Conservation (phyloP, 805 yeast genomes). For the Yueomyces sp. region DNA sequence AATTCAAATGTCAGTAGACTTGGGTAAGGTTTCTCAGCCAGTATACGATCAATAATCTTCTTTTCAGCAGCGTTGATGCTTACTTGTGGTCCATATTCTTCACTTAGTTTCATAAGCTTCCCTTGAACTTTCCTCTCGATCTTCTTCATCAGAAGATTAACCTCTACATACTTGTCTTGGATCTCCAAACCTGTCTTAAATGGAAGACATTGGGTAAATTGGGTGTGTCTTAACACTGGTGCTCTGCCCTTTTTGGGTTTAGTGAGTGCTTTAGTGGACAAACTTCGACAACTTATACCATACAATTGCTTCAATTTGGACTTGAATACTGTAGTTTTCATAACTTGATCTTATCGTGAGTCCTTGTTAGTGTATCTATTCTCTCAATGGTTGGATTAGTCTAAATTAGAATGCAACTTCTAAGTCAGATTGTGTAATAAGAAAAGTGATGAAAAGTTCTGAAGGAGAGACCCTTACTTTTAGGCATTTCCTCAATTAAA, state of each 20-base stretch:
- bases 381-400: too few species aligned
- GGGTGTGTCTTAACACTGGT: slow-evolving; percentile 29
- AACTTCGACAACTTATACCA: too few species aligned
- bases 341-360: too few species aligned
- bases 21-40: slow-evolving; percentile 45
- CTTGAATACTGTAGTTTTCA: too few species aligned
- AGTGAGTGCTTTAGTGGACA: slow-evolving; percentile 4
- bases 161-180: slow-evolving; percentile 43
- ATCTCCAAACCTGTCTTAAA: slow-evolving; percentile 39
- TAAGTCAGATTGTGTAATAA: too few species aligned
- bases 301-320: too few species aligned
- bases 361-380: too few species aligned
- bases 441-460: too few species aligned
- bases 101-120: slow-evolving; percentile 27
- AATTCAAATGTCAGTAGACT: slow-evolving; percentile 73
- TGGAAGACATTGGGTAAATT: slow-evolving; percentile 26
- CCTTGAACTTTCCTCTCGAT: slow-evolving; percentile 35
- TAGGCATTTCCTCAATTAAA: too few species aligned
- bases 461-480: too few species aligned
- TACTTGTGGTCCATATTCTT: slow-evolving; percentile 23
- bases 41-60: slow-evolving; percentile 29
- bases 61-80: slow-evolving; percentile 34
- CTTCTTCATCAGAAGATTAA: slow-evolving; percentile 43
- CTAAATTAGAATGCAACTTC: too few species aligned
- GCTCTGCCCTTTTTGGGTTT: slow-evolving; percentile 25